phyloP scores from a whole-genome alignment of 2,329 filamentous ascomycete genomes.

The Dactylonectria estremocensis region DNA sequence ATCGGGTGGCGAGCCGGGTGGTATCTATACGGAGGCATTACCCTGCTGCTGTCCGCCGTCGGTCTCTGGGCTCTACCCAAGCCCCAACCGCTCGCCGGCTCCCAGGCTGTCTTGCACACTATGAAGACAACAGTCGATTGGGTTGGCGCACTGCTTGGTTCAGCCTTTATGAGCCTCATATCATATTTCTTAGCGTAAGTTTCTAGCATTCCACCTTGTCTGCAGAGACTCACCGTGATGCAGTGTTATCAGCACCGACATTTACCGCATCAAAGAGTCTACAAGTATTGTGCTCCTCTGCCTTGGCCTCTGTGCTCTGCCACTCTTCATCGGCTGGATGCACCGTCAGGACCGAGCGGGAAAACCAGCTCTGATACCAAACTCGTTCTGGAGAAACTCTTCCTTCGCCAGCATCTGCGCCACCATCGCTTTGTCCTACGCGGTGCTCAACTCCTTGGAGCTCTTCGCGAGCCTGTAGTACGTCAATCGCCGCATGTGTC shows the following conservation, averaged over 20 bases:
- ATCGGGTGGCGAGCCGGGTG: constrained; percentile 63
- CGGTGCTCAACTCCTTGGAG: constrained; percentile 61
- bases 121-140: constrained; percentile 64
- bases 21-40: constrained; percentile 55
- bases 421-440: constrained; percentile 63
- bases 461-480: constrained; percentile 64
- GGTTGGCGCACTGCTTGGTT: constrained; percentile 63
- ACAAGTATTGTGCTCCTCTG: constrained; percentile 61
- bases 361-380: constrained; percentile 72
- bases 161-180: constrained; percentile 60
- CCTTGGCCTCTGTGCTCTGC: constrained; percentile 60
- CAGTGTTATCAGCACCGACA: constrained; percentile 54
- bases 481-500: constrained; percentile 33
- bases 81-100: constrained; percentile 39
- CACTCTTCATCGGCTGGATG: constrained; percentile 70
- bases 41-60: constrained; percentile 51
- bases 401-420: constrained; percentile 70
- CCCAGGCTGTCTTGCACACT: constrained; percentile 40
- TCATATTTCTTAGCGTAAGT: constrained; percentile 67
- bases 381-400: constrained; percentile 70
- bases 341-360: constrained; percentile 61
- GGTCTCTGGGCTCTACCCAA: constrained; percentile 53
- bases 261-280: constrained; percentile 57
- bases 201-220: background rate
- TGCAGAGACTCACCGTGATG: background rate